A percentile compares a stretch with the other conserved stretches of the same genome.
Conservation (phyloP, 2,329 filamentous ascomycete genomes). For the Botryotinia calthae region DNA sequence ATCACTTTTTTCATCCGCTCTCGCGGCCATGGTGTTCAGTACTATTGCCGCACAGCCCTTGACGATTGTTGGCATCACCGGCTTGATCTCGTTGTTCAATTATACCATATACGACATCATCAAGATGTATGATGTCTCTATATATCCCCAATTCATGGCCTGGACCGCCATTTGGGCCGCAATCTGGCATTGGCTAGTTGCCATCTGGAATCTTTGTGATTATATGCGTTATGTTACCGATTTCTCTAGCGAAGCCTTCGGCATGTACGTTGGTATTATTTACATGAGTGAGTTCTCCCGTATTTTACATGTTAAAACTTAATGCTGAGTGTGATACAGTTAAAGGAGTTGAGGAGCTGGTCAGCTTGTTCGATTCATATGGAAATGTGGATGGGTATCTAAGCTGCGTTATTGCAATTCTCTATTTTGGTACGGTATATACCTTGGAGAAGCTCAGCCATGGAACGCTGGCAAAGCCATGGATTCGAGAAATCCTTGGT, state of each 20-base stretch:
- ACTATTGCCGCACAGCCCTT: background rate
- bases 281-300: background rate
- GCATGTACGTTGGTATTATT: background rate
- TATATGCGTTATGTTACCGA: background rate
- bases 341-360: background rate
- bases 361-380: background rate
- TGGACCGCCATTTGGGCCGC: background rate
- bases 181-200: background rate
- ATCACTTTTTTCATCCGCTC: background rate
- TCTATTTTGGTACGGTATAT: background rate
- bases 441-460: background rate
- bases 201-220: background rate
- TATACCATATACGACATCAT: background rate
- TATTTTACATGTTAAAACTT: background rate
- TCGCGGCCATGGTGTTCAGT: background rate
- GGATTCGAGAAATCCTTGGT: background rate
- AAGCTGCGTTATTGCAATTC: background rate
- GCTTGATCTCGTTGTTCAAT: background rate
- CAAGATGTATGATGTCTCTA: background rate
- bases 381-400: background rate
- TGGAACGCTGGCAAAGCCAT: background rate
- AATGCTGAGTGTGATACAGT: background rate
- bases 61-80: background rate
- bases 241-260: background rate
- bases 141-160: background rate